Conservation (phyloP, 2,329 filamentous ascomycete species). For the Colletotrichum magnum region DNA sequence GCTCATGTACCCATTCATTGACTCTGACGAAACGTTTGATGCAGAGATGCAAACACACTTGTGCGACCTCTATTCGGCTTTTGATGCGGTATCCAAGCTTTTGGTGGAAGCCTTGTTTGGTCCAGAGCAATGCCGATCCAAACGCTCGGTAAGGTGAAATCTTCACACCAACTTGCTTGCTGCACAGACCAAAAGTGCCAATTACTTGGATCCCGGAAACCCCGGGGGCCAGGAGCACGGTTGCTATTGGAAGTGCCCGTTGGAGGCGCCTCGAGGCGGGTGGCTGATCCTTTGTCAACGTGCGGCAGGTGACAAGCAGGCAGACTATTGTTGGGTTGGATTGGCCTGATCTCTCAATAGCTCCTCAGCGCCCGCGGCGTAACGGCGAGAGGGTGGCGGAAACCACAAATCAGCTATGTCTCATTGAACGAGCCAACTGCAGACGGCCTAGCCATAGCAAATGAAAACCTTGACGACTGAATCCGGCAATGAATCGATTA, state of each 20-base stretch:
- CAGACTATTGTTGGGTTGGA: conserved; percentile 4
- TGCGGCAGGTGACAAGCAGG: conserved; percentile 28
- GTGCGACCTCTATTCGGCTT: too few species aligned
- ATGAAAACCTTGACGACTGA: background rate
- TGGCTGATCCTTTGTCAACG: conserved; percentile 33
- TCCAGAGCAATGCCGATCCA: background rate
- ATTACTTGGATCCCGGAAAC: background rate
- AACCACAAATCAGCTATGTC: conserved; percentile 26
- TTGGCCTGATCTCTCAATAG: conserved; percentile 23
- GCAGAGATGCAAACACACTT: too few species aligned
- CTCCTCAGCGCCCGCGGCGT: conserved; percentile 17
- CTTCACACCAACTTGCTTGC: background rate
- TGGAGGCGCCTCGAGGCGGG: conserved; percentile 7
- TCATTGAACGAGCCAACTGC: conserved; percentile 12
- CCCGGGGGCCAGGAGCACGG: conserved; percentile 13
- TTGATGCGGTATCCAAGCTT: too few species aligned
- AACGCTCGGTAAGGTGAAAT: background rate
- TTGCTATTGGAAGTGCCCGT: conserved; percentile 1
- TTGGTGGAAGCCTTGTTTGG: too few species aligned
- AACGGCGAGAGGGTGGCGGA: conserved; percentile 22
- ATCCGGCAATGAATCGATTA: background rate
- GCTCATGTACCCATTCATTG: too few species aligned
- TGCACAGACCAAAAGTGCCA: background rate
- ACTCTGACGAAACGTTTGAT: too few species aligned
- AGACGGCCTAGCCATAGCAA: background rate